Evolutionary conservation across 441 rosid genomes (phyloP).

Genomic region (Gossypium davidsonii): DNA sequence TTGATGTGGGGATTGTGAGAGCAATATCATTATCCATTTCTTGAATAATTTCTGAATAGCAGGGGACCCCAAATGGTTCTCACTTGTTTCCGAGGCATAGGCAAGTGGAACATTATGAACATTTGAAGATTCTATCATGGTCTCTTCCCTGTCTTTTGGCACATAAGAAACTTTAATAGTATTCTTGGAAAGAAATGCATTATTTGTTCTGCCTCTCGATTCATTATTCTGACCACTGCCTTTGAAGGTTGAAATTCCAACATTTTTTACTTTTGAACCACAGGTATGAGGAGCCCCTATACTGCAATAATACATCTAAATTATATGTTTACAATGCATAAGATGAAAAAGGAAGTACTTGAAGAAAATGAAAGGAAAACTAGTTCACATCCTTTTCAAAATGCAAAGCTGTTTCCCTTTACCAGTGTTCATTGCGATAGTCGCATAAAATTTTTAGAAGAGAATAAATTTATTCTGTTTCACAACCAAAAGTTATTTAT

Average conservation of each 20-base stretch:
- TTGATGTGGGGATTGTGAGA: slow-evolving; percentile 39
- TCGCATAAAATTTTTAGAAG: neutral
- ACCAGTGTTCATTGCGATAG: neutral
- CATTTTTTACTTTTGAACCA: slow-evolving; percentile 44
- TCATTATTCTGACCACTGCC: slow-evolving; percentile 59
- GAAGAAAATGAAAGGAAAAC: neutral
- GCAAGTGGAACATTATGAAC: slow-evolving; percentile 51
- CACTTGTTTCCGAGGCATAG: slow-evolving; percentile 55
- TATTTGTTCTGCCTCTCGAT: slow-evolving; percentile 45
- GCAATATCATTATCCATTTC: slow-evolving; percentile 66
- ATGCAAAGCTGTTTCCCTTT: neutral
- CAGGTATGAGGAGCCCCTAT: slow-evolving; percentile 33
- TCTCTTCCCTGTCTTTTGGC: slow-evolving; percentile 60
- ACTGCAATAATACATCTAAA: slow-evolving; percentile 44
- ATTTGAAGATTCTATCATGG: slow-evolving; percentile 45
- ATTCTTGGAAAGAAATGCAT: slow-evolving; percentile 45
- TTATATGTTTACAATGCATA: slow-evolving; percentile 11
- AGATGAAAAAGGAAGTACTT: neutral
- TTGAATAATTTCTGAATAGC: slow-evolving; percentile 72
- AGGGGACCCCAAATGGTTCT: slow-evolving; percentile 50
- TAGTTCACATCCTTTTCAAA: neutral
- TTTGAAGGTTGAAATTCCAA: slow-evolving; percentile 70
- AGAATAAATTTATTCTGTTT: neutral
- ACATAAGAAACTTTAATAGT: slow-evolving; percentile 62
- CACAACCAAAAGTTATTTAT: neutral